phyloP scores from a whole-genome alignment of 2,329 filamentous ascomycete species.

The Clarireedia sp. region DNA sequence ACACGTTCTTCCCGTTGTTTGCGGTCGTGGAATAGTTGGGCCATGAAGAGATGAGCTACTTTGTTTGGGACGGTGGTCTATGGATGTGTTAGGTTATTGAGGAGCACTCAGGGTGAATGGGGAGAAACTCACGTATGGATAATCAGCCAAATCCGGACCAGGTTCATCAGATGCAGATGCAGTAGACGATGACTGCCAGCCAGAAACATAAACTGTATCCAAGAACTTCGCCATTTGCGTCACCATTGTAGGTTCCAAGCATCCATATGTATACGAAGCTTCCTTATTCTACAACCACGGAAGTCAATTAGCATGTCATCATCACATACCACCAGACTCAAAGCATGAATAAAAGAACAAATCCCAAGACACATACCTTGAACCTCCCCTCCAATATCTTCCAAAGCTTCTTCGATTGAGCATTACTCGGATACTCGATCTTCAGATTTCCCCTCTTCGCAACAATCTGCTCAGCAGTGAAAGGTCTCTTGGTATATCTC shows the following conservation, averaged over 20 bases:
- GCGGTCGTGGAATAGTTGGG: slow-evolving; percentile 97
- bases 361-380: slow-evolving; percentile 44
- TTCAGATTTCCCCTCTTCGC: slow-evolving; percentile 87
- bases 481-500: slow-evolving; percentile 85
- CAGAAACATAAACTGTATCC: slow-evolving; percentile 97
- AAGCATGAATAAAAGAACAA: neutral
- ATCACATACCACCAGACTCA: too few species aligned
- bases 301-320: slow-evolving; percentile 12
- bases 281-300: slow-evolving; percentile 57
- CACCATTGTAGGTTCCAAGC: slow-evolving; percentile 95
- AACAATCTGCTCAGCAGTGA: slow-evolving; percentile 94
- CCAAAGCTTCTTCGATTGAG: slow-evolving; percentile 91
- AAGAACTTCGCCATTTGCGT: slow-evolving; percentile 99
- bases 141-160: slow-evolving; percentile 94
- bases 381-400: slow-evolving; percentile 79
- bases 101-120: neutral
- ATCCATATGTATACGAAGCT: slow-evolving; percentile 92
- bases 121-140: slow-evolving; percentile 64
- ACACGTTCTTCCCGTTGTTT: slow-evolving; percentile 96
- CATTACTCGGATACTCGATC: slow-evolving; percentile 86
- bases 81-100: slow-evolving; percentile 1
- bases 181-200: slow-evolving; percentile 97
- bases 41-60: slow-evolving; percentile 94
- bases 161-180: slow-evolving; percentile 93
- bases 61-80: slow-evolving; percentile 98